Evolutionary conservation across 2,329 filamentous ascomycete genomes (phyloP).

Genomic region (Fusarium redolens): DNA sequence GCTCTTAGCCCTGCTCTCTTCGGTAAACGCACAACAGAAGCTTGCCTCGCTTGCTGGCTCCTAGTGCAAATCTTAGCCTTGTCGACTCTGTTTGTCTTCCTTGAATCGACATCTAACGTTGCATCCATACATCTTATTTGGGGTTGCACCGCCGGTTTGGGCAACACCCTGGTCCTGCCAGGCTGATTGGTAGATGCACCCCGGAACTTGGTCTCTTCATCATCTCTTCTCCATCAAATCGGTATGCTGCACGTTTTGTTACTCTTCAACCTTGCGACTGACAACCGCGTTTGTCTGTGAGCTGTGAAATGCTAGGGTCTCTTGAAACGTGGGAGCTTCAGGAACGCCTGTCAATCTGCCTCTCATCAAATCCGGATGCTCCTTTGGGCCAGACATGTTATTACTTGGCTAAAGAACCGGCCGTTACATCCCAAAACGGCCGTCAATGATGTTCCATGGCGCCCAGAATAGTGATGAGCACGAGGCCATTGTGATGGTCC

Average conservation of each 20-base stretch:
- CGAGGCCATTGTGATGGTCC: conserved; percentile 21
- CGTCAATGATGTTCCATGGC: conserved; percentile 24
- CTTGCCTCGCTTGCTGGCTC: conserved; percentile 22
- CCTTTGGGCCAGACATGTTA: conserved; percentile 20
- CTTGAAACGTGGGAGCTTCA: conserved; percentile 43
- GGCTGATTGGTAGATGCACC: conserved; percentile 46
- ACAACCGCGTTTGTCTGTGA: conserved; percentile 31
- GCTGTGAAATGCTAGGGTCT: conserved; percentile 21
- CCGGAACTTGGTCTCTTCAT: conserved; percentile 38
- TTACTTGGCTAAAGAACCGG: conserved; percentile 17
- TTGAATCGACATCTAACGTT: conserved; percentile 42
- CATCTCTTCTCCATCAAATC: conserved; percentile 45
- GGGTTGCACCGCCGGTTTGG: conserved; percentile 40
- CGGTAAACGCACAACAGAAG: conserved; percentile 8
- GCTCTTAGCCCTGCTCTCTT: background rate
- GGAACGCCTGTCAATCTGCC: conserved; percentile 28
- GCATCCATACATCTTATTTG: conserved; percentile 38
- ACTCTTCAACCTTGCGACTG: conserved; percentile 31
- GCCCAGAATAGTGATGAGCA: conserved; percentile 31
- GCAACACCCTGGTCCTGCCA: conserved; percentile 27
- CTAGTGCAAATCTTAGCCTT: conserved; percentile 24
- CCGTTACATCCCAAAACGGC: conserved; percentile 28
- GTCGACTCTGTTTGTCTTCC: conserved; percentile 12
- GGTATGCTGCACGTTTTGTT: conserved; percentile 44
- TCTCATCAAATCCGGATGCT: conserved; percentile 18